Evolutionary conservation across 139 green algal species (phyloP), one percentile per base, ranked within the genome.

Genomic region (Monoraphidium neglectum): DNA sequence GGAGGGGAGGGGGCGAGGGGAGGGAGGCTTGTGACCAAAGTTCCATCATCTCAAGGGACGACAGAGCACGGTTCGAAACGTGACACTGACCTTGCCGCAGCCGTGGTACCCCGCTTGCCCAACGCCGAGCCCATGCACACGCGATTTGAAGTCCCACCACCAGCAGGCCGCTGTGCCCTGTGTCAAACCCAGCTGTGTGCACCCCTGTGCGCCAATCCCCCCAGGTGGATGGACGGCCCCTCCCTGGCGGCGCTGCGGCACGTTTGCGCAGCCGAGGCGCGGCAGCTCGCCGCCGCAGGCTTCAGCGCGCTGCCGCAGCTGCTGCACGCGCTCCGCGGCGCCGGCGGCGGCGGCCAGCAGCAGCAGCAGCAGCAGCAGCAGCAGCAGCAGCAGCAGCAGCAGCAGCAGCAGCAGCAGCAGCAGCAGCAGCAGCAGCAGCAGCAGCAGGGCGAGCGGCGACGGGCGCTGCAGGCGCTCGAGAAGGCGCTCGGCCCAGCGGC

Each of bases 231-330:
- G 26, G 93, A 98, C 63, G 90, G 91, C 51, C 84, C 66, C 63
- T 78, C 71, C 59, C 56, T 97, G 16, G 72, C 90, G 37, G 87
- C 77, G 61, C 88, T 99, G 51, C 95, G 94, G 3, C 83, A 94
- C 78, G 61, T 97, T 10, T 77, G 69, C 0, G 59, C 43, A 2
- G 53, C 75, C 0, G 80, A 56, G 4, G 66, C 80, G 13, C 69
- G 59, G 28, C 30, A 73, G 49, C 81, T 94, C 60, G 76, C 49
- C 56, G 74, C 40, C 18, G 73, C 63, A n/a, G 79, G 81, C 68
- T 30, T 84, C 65, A 46, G 38, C 40, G 53, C 64, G 43, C 81
- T 94, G 43, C 81, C 83, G 36, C 70, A 87, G 60, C 82, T 93
- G 66, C 77, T 91, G 59, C 68, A 88, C n/a, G 74, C 78, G 12